These are phyloP conservation scores for Ascoidea rubescens DNA, from an alignment of 805 yeast species.

Conservation along the genomic window DNA sequence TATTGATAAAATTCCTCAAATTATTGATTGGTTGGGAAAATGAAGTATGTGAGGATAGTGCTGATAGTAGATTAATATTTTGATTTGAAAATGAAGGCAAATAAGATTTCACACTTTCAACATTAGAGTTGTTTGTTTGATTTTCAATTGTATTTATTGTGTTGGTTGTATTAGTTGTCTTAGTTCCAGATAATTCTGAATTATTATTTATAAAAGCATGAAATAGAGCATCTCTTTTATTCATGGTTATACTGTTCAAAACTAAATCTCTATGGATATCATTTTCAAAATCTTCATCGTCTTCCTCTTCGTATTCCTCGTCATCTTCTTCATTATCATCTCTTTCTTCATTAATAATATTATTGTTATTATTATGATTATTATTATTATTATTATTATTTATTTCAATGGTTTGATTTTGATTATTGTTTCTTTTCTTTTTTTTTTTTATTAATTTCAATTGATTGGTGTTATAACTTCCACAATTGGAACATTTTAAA, in stretches of 20 bases:
- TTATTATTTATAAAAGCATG: not conserved
- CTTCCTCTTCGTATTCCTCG: too few species aligned
- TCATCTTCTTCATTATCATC: too few species aligned
- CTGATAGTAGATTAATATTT: not conserved
- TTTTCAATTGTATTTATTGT: not conserved
- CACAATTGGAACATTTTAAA: constrained; percentile 74
- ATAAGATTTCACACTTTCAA: too few species aligned
- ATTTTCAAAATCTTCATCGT: too few species aligned
- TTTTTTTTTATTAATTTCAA: constrained; percentile 47
- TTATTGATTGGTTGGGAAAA: not conserved
- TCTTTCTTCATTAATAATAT: not conserved
- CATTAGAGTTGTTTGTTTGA: too few species aligned
- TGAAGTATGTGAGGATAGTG: not conserved
- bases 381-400: too few species aligned
- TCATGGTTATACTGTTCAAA: not conserved
- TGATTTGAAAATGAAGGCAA: not conserved
- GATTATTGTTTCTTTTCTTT: constrained; percentile 16
- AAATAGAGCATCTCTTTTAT: not conserved
- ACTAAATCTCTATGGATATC: not conserved
- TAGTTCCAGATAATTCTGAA: not conserved
- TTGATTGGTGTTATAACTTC: constrained; percentile 78
- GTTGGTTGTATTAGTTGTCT: too few species aligned
- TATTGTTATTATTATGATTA: too few species aligned
- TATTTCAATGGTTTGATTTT: too few species aligned
- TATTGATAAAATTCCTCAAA: not conserved